phyloP scores from a whole-genome alignment of 2,329 filamentous ascomycete genomes.

The Talaromyces rugulosus region DNA sequence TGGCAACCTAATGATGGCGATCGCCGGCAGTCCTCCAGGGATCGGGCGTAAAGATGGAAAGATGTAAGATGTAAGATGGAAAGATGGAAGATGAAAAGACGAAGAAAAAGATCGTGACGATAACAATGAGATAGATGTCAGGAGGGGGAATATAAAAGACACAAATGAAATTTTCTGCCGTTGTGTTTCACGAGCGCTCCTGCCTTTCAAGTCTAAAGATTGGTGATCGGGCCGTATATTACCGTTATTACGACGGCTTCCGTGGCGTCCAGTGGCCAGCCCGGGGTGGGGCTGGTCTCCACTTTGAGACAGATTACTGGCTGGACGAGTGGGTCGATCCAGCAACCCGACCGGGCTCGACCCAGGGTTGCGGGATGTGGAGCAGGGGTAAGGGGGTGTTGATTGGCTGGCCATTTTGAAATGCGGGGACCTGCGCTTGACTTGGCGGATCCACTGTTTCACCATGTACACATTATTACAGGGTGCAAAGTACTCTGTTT shows the following conservation, averaged over 20 bases:
- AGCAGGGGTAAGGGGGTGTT: neutral
- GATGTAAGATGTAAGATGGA: neutral
- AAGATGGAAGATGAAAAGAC: neutral
- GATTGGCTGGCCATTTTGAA: neutral
- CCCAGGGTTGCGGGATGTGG: neutral
- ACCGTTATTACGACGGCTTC: neutral
- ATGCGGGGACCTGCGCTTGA: neutral
- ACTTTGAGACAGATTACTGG: neutral
- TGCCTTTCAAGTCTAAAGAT: neutral
- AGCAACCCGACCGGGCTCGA: neutral
- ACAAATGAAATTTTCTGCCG: neutral
- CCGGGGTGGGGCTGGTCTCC: too few species aligned
- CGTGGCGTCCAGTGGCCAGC: neutral
- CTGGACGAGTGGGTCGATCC: neutral
- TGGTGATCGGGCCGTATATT: neutral
- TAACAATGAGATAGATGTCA: too few species aligned
- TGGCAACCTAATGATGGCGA: neutral
- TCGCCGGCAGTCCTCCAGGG: neutral
- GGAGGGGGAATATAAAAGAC: too few species aligned
- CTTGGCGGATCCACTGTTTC: neutral
- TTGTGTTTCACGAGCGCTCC: neutral
- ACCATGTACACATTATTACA: neutral
- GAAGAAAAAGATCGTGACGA: neutral
- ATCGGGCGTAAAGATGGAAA: neutral
- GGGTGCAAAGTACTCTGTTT: too few species aligned